Evolutionary conservation across 345 rosid species (phyloP).

Genomic region (Eucalyptus sp.): DNA sequence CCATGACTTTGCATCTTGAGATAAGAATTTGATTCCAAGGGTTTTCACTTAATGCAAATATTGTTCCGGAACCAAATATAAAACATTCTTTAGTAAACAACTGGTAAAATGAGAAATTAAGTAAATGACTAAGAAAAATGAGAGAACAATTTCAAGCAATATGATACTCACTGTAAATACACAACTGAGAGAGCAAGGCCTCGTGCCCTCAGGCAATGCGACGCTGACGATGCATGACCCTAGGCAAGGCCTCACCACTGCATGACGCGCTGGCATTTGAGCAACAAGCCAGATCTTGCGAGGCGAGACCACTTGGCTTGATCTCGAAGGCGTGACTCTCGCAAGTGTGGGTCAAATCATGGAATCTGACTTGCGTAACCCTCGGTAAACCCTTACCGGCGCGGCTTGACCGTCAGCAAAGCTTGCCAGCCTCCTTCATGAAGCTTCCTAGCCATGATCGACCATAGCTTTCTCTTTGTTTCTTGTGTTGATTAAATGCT

Average conservation of each 20-base stretch:
- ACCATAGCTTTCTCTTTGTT: no score
- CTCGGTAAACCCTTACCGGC: accelerated
- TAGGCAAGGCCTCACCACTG: background rate
- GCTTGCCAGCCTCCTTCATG: background rate
- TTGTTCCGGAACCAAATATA: background rate
- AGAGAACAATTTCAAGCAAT: background rate
- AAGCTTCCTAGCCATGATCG: background rate
- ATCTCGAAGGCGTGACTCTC: background rate
- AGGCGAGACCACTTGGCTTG: background rate
- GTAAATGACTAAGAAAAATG: background rate
- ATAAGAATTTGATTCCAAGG: background rate
- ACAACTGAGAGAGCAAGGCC: background rate
- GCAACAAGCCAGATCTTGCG: background rate
- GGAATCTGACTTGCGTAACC: background rate
- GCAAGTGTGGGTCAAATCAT: background rate
- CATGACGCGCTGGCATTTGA: accelerated
- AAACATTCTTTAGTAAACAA: background rate
- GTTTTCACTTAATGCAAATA: background rate
- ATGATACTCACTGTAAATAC: background rate
- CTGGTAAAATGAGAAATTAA: background rate
- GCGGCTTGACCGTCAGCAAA: background rate
- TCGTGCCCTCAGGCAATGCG: background rate
- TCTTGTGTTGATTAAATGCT: no score
- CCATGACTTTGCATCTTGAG: background rate
- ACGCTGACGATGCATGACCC: background rate